A percentile compares a stretch with the other conserved stretches of the same genome.
phyloP scores from a whole-genome alignment of 495 filamentous ascomycete species.

The Chaetomium cochliodes region DNA sequence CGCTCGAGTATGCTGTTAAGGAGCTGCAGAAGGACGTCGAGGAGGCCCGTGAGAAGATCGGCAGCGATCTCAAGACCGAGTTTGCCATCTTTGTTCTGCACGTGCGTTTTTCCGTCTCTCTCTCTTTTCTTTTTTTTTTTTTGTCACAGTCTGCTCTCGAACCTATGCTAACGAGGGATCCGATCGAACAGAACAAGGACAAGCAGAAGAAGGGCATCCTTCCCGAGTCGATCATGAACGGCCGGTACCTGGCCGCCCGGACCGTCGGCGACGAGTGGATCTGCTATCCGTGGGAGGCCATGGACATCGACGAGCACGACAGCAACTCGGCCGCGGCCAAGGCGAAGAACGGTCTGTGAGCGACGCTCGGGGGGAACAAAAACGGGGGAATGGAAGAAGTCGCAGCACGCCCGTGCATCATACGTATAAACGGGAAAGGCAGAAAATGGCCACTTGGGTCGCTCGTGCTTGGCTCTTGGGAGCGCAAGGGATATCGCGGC shows the following conservation, averaged over 20 bases:
- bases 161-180: background rate
- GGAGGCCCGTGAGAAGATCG: constrained; percentile 67
- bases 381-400: background rate
- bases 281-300: constrained; percentile 99
- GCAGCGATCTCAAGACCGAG: constrained; percentile 67
- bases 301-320: constrained; percentile 93
- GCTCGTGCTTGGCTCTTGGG: background rate
- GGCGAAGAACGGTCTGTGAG: constrained; percentile 22
- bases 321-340: constrained; percentile 57
- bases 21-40: constrained; percentile 98
- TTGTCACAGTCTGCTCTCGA: background rate
- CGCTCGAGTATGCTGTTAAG: constrained; percentile 91
- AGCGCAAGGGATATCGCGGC: background rate
- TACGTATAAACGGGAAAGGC: background rate
- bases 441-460: background rate
- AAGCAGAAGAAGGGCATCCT: constrained; percentile 90
- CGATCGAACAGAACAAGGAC: constrained; percentile 74
- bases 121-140: no score
- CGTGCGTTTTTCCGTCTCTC: constrained; percentile 60
- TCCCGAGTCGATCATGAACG: constrained; percentile 75
- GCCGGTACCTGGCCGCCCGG: constrained; percentile 78
- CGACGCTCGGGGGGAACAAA: constrained; percentile 1
- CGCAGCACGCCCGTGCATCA: background rate
- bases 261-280: constrained; percentile 95
- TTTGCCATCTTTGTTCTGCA: constrained; percentile 96